Conservation (phyloP, 2,329 filamentous ascomycete species). For the Penicillium polonicum region DNA sequence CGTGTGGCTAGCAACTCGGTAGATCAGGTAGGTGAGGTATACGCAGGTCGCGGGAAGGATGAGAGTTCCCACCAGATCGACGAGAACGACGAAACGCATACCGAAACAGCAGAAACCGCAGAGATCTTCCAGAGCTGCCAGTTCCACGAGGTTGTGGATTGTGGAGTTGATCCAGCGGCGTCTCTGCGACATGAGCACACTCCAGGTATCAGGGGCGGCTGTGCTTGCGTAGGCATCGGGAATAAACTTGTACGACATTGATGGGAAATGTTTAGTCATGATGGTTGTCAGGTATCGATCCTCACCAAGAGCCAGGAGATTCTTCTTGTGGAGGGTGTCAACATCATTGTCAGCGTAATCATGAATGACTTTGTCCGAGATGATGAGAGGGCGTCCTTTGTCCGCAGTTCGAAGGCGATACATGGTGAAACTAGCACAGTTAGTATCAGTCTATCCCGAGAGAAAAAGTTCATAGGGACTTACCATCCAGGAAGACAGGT, state of each 20-base stretch:
- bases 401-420: conserved; percentile 93
- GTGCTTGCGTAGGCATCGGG: conserved; percentile 91
- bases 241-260: conserved; percentile 95
- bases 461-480: conserved; percentile 41
- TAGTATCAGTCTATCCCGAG: conserved; percentile 31
- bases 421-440: conserved; percentile 83
- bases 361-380: conserved; percentile 79
- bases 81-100: conserved; percentile 94
- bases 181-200: conserved; percentile 91
- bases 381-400: conserved; percentile 90
- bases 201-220: conserved; percentile 91
- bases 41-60: conserved; percentile 85
- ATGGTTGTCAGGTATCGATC: conserved; percentile 96
- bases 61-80: conserved; percentile 89
- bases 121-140: conserved; percentile 87
- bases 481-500: conserved; percentile 99
- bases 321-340: conserved; percentile 94
- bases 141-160: conserved; percentile 89
- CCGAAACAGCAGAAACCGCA: conserved; percentile 99
- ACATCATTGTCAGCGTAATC: conserved; percentile 89
- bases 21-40: conserved; percentile 86
- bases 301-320: conserved; percentile 87
- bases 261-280: conserved; percentile 97
- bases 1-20: conserved; percentile 64
- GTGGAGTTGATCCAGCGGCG: conserved; percentile 99